phyloP scores from a whole-genome alignment of 345 rosid genomes.

The Triadica sebifera region DNA sequence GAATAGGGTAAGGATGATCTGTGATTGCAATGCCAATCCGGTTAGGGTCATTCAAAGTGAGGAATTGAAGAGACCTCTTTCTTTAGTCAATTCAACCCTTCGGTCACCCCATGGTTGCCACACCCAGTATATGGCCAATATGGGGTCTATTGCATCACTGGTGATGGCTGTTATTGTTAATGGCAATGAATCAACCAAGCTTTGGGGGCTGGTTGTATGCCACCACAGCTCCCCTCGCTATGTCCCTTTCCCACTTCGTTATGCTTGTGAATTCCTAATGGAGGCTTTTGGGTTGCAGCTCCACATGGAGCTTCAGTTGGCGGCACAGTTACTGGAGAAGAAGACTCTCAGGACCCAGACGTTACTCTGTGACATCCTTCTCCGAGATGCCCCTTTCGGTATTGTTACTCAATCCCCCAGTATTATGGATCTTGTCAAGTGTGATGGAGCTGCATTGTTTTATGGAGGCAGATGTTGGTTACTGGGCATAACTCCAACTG shows the following conservation, averaged over 20 bases:
- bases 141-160: slow-evolving; percentile 81
- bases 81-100: slow-evolving; percentile 73
- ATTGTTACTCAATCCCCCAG: slow-evolving; percentile 84
- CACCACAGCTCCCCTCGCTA: slow-evolving; percentile 71
- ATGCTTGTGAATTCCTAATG: slow-evolving; percentile 82
- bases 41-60: slow-evolving; percentile 64
- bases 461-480: slow-evolving; percentile 62
- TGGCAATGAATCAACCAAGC: slow-evolving; percentile 50
- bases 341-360: slow-evolving; percentile 66
- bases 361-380: slow-evolving; percentile 77
- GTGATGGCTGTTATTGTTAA: slow-evolving; percentile 58
- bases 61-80: slow-evolving; percentile 61
- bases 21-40: slow-evolving; percentile 64
- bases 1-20: slow-evolving; percentile 75
- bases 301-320: slow-evolving; percentile 71
- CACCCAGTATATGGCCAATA: slow-evolving; percentile 71
- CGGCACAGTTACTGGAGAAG: slow-evolving; percentile 60
- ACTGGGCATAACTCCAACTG: slow-evolving; percentile 75
- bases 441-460: slow-evolving; percentile 83
- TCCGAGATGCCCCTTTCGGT: slow-evolving; percentile 65
- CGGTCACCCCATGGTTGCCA: slow-evolving; percentile 75
- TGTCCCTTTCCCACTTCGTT: slow-evolving; percentile 71
- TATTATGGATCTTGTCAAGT: slow-evolving; percentile 81
- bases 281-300: slow-evolving; percentile 82
- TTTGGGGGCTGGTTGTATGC: slow-evolving; percentile 89